Percentiles rank a stretch among this genome's conserved stretches.
Conservation (phyloP, 768 basidiomycete genomes). For the Leucosporidium yakuticum region DNA sequence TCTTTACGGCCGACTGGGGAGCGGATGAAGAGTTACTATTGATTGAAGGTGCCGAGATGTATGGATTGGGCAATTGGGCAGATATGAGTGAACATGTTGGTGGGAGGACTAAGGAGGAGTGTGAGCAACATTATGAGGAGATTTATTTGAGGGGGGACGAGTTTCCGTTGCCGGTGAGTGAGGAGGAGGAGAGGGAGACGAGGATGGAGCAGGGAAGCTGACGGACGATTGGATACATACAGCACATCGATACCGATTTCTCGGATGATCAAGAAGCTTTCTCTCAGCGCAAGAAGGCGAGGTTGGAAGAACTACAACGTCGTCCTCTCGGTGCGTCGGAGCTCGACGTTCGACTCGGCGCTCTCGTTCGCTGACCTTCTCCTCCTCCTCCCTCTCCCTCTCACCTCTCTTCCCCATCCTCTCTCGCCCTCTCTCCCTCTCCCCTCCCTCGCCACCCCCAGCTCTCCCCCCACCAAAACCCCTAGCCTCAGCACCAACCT, state of each 20-base stretch:
- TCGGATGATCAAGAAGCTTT: conserved; percentile 69
- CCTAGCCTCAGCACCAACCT: conserved; percentile 78
- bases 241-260: conserved; percentile 21
- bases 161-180: conserved; percentile 74
- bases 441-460: conserved; percentile 28
- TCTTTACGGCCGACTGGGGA: conserved; percentile 92
- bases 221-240: background rate
- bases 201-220: conserved; percentile 33
- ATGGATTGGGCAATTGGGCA: conserved; percentile 94
- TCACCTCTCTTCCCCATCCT: conserved; percentile 43
- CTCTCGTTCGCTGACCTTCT: background rate
- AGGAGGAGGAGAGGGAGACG: no score
- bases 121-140: conserved; percentile 76
- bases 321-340: conserved; percentile 42
- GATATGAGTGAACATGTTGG: conserved; percentile 90
- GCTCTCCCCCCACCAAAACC: conserved; percentile 54
- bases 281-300: conserved; percentile 76
- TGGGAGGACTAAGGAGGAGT: conserved; percentile 77
- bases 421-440: conserved; percentile 28
- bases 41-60: conserved; percentile 75
- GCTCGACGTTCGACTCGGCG: no score
- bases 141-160: conserved; percentile 70
- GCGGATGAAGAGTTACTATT: conserved; percentile 95
- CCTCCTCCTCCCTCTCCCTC: background rate
- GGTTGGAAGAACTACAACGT: conserved; percentile 69